Evolutionary conservation across 2,329 filamentous ascomycete species (phyloP), one percentile per base, ranked within the genome.

Genomic region (Aspergillus sp.): DNA sequence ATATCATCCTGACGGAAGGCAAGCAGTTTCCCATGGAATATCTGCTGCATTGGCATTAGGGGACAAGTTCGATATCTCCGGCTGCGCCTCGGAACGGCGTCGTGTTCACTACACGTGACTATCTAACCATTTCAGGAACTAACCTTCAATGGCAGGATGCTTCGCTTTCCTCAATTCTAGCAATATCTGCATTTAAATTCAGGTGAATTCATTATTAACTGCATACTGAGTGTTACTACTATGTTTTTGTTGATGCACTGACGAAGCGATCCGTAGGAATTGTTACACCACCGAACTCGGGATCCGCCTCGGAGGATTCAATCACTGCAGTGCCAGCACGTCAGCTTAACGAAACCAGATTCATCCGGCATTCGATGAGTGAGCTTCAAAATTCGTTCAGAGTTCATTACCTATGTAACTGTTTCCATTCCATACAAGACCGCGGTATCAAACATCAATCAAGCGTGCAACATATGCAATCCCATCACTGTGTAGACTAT

Each of bases 91-190:
- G 52, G 55, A 53, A 55, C 38, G 45, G 39, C 3, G 34, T 58
- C 57, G 55, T 6, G 17, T 13, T 34, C 41, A 9, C 13, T 20
- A 26, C 53, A 51, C 48, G 49, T 41, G 48, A 22, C 20, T 12
- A n/a, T 5, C 48, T 61, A 61, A 55, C 58, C 48, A n/a, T 49
- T 55, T 62, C 12, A 22, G 38, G 55, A 36, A 36, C 34, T 45
- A 45, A 41, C 17, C 15, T 4, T 15, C 39, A 13, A 15, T 24
- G 9, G 15, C 4, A 42, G 17, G 13, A 42, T 20, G 34, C 6
- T 36, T 36, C 34, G 13, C 12, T 36, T 15, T n/a, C 34, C 12
- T 15, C 7, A 3, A 36, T 36, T 36, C 34, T 8, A 36, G 34
- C 5, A 36, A 36, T n/a, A n/a, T 15, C 6, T 36, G 12, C 7